Evolutionary conservation across 1,139 yeast genomes (phyloP).

Genomic region (Torulaspora globosa): DNA sequence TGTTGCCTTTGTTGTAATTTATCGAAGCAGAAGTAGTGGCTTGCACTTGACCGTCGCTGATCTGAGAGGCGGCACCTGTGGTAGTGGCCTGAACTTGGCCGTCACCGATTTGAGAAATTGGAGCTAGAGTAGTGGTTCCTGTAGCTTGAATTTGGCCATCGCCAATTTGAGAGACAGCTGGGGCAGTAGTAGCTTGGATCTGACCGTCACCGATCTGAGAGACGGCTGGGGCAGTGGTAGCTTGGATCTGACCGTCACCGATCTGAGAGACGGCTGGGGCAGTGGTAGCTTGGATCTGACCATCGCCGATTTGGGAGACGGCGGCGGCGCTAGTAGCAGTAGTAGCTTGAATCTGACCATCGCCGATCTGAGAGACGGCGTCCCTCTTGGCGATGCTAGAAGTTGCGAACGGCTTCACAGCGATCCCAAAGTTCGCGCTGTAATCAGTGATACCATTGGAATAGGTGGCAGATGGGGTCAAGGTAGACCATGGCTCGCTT

Average conservation of each 20-base stretch:
- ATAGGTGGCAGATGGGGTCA: slow-evolving; percentile 58
- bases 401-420: slow-evolving; percentile 49
- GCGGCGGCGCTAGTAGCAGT: slow-evolving; percentile 16
- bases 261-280: slow-evolving; percentile 44
- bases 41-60: slow-evolving; percentile 44
- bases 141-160: slow-evolving; percentile 47
- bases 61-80: slow-evolving; percentile 39
- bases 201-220: slow-evolving; percentile 46
- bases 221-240: slow-evolving; percentile 41
- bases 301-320: slow-evolving; percentile 47
- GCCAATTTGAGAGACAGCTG: slow-evolving; percentile 43
- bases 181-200: slow-evolving; percentile 38
- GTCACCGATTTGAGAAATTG: slow-evolving; percentile 15
- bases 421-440: slow-evolving; percentile 63
- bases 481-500: slow-evolving; percentile 67
- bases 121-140: slow-evolving; percentile 34
- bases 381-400: slow-evolving; percentile 40
- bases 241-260: slow-evolving; percentile 59
- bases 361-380: slow-evolving; percentile 49
- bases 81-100: slow-evolving; percentile 13
- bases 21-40: slow-evolving; percentile 45
- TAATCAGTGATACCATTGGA: slow-evolving; percentile 61
- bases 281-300: slow-evolving; percentile 47
- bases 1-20: slow-evolving; percentile 47
- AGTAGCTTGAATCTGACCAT: slow-evolving; percentile 45